Conservation (phyloP, 495 filamentous ascomycete genomes). For the Daldinia bambusicola region DNA sequence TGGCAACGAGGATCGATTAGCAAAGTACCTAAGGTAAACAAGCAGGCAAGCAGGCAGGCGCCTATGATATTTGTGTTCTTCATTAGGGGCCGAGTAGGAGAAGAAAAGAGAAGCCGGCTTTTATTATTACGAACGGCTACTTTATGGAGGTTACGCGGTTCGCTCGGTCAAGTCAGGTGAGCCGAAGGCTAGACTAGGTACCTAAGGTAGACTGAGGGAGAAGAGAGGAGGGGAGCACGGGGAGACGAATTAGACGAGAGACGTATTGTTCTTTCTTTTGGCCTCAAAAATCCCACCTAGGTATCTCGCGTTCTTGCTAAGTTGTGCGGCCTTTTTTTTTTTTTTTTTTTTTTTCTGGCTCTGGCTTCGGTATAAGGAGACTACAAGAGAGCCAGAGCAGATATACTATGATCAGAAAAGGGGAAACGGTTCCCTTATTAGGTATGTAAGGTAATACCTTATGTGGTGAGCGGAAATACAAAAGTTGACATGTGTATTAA, state of each 20-base stretch:
- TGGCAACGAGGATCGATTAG: background rate
- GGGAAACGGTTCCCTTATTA: too few species aligned
- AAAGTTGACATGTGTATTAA: background rate
- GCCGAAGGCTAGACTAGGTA: too few species aligned
- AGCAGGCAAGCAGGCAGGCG: background rate
- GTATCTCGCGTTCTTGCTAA: background rate
- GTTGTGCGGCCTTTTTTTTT: background rate
- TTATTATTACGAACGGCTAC: background rate
- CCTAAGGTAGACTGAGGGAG: too few species aligned
- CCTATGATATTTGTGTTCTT: background rate
- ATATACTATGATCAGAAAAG: too few species aligned
- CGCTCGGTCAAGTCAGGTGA: background rate
- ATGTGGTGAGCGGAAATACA: background rate
- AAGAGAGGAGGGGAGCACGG: background rate
- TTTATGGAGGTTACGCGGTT: background rate
- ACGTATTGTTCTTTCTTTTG: too few species aligned
- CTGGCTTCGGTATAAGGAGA: too few species aligned
- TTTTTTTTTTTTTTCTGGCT: too few species aligned
- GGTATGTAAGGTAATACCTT: too few species aligned
- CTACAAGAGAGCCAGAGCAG: too few species aligned
- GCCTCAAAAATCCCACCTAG: too few species aligned
- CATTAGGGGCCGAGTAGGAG: background rate
- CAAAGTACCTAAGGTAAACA: background rate
- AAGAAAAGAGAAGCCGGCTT: background rate
- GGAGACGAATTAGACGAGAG: background rate